Percentiles rank a stretch among this genome's conserved stretches.
Evolutionary conservation across 2,329 filamentous ascomycete species (phyloP).

Genomic region (Epichloe festucae): DNA sequence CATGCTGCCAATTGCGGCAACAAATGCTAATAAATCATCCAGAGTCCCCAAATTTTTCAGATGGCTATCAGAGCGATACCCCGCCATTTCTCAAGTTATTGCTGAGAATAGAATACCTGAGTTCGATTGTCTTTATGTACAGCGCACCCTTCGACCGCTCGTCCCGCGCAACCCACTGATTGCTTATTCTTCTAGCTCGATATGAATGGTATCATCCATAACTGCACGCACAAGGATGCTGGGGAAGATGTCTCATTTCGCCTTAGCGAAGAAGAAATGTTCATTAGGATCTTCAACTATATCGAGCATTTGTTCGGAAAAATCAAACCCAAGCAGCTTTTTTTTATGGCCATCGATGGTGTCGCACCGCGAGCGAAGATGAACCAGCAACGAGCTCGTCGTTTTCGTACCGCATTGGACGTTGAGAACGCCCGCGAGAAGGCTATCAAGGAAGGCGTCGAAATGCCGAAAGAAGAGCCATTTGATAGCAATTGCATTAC

Average conservation of each 20-base stretch:
- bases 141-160: slow-evolving; percentile 12
- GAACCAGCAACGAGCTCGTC: slow-evolving; percentile 94
- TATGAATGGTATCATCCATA: slow-evolving; percentile 99
- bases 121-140: slow-evolving; percentile 89
- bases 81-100: slow-evolving; percentile 94
- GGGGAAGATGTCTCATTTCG: slow-evolving; percentile 77
- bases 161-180: slow-evolving; percentile 9
- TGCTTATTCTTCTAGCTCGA: slow-evolving; percentile 44
- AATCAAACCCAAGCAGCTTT: slow-evolving; percentile 95
- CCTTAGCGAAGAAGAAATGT: slow-evolving; percentile 97
- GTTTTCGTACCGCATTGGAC: slow-evolving; percentile 89
- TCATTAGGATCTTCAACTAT: slow-evolving; percentile 99
- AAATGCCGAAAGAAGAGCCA: slow-evolving; percentile 87
- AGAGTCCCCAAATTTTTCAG: slow-evolving; percentile 84
- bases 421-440: slow-evolving; percentile 83
- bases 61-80: slow-evolving; percentile 99
- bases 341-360: slow-evolving; percentile 99
- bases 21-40: slow-evolving; percentile 1
- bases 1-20: background rate
- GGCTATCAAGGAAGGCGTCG: slow-evolving; percentile 75
- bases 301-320: slow-evolving; percentile 98
- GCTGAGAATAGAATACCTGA: slow-evolving; percentile 98
- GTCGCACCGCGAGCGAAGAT: slow-evolving; percentile 97
- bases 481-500: slow-evolving; percentile 99
- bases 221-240: slow-evolving; percentile 95